Percentiles rank a stretch among this genome's conserved stretches.
Evolutionary conservation across 345 rosid species (phyloP).

Genomic region (Odontarrhena argentea): DNA sequence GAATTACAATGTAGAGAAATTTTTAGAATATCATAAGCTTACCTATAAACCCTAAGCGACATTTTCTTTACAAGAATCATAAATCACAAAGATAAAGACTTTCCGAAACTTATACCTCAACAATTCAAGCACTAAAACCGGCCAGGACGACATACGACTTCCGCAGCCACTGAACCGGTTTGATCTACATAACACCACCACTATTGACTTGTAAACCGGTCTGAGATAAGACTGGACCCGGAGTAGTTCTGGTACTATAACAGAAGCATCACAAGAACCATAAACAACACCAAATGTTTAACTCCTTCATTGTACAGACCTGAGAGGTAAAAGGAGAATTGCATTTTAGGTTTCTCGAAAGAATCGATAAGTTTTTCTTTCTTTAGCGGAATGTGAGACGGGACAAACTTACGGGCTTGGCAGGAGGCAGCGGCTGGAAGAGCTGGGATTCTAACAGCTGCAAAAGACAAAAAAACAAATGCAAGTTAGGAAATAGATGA

Average conservation of each 20-base stretch:
- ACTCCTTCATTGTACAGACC: slow-evolving; percentile 51
- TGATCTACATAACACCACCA: slow-evolving; percentile 29
- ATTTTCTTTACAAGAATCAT: slow-evolving; percentile 43
- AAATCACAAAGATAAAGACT: slow-evolving; percentile 36
- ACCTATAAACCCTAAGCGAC: slow-evolving; percentile 22
- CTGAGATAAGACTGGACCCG: slow-evolving; percentile 25
- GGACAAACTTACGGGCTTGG: slow-evolving; percentile 56
- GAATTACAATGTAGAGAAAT: slow-evolving; percentile 11
- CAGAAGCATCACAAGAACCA: slow-evolving; percentile 44
- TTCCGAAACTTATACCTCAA: slow-evolving; percentile 38
- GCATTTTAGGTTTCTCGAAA: neutral
- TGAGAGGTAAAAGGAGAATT: slow-evolving; percentile 36
- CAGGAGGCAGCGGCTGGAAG: slow-evolving; percentile 92
- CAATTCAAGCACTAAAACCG: slow-evolving; percentile 30
- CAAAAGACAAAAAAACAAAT: slow-evolving; percentile 18
- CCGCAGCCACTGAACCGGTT: slow-evolving; percentile 28
- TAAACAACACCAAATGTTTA: slow-evolving; percentile 37
- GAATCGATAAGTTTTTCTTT: neutral
- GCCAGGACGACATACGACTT: slow-evolving; percentile 25
- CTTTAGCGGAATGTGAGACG: neutral
- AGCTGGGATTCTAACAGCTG: slow-evolving; percentile 88
- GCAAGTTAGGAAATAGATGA: neutral
- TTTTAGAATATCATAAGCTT: slow-evolving; percentile 27
- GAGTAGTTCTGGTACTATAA: slow-evolving; percentile 28
- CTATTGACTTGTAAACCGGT: slow-evolving; percentile 38